These are phyloP conservation scores for Leccinum solheimii DNA, from an alignment of 1,284 basidiomycete species.

Conservation along the genomic window DNA sequence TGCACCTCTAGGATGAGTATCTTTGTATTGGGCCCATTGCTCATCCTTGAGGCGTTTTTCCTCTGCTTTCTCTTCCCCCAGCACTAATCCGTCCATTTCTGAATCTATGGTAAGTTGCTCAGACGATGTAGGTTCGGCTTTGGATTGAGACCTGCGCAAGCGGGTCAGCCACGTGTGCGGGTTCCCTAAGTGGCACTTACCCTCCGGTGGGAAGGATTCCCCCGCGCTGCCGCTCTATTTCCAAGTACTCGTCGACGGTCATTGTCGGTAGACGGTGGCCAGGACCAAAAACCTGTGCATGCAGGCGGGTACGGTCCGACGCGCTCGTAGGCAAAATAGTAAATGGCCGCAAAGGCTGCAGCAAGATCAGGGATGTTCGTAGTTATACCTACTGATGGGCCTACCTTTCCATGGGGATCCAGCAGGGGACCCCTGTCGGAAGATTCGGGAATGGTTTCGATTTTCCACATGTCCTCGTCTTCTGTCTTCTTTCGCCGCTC, in stretches of 20 bases:
- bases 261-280: conserved; percentile 92
- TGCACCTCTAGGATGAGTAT: conserved; percentile 77
- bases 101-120: conserved; percentile 78
- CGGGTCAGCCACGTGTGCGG: conserved; percentile 8
- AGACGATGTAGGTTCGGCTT: conserved; percentile 65
- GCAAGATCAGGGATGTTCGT: conserved; percentile 7
- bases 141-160: conserved; percentile 61
- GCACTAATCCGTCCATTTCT: conserved; percentile 79
- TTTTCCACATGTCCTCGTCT: conserved; percentile 70
- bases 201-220: conserved; percentile 88
- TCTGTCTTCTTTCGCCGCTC: conserved; percentile 40
- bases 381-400: neutral
- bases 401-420: conserved; percentile 74
- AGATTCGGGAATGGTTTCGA: conserved; percentile 56
- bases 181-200: conserved; percentile 45
- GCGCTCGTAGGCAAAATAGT: conserved; percentile 81
- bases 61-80: conserved; percentile 73
- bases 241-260: conserved; percentile 94
- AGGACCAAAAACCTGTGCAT: conserved; percentile 82
- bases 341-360: conserved; percentile 81
- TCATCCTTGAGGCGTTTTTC: conserved; percentile 81
- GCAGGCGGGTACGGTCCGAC: conserved; percentile 68
- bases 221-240: conserved; percentile 80
- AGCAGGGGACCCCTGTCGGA: conserved; percentile 67
- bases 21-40: conserved; percentile 83